Base-by-base conservation (phyloP, 1,284 basidiomycete genomes). In the Marasmius oreades region DNA sequence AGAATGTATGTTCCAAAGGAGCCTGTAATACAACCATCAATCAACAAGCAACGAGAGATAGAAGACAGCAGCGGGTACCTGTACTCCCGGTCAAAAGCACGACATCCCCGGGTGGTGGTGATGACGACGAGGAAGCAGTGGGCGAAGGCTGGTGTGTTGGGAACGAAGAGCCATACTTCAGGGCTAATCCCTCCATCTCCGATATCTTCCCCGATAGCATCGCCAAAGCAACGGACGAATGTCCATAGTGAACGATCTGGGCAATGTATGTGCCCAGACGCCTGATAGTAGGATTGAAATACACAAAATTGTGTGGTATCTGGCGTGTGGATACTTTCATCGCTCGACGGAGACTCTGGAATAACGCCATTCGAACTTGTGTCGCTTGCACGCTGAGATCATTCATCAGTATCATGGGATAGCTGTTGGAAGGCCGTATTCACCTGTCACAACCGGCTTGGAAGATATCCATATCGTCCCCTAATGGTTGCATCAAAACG, bases 21-120 rank as follows among this genome's bases (percentile, higher is more conserved):
- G 16, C 45, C 45, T 46, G 26, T 8, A 24, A 7, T 23, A 14
- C 14, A 24, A 24, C 45, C n/a, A 16, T 20, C 26, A 14, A 28
- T 46, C 45, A 24, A 20, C 23, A 14, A 28, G 23, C 11, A 23
- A n/a, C n/a, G n/a, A 11, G 2, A 22, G 26, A 22, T 23, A 8
- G 16, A 16, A 24, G 45, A 16, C 45, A 11, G 26, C 20, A 10
- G 45, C 7, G 16, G 26, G 45, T 5, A 1, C 69, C 72, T 6
- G 70, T 70, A 3, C 69, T 63, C 4, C 70, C 69, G 0, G 72
- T 72, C 51, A 70, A 31, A 5, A 72, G 46, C 6, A 70, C 58
- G 1, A 66, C 58, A 43, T 56, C 55, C 22, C 14, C 61, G 28
- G n/a, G 10, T 26, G n/a, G 26, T 31, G 33, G 45, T 45, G 26